A percentile compares a stretch with the other conserved stretches of the same genome.
Conservation (phyloP, 441 rosid species). For the Viola pubescens region DNA sequence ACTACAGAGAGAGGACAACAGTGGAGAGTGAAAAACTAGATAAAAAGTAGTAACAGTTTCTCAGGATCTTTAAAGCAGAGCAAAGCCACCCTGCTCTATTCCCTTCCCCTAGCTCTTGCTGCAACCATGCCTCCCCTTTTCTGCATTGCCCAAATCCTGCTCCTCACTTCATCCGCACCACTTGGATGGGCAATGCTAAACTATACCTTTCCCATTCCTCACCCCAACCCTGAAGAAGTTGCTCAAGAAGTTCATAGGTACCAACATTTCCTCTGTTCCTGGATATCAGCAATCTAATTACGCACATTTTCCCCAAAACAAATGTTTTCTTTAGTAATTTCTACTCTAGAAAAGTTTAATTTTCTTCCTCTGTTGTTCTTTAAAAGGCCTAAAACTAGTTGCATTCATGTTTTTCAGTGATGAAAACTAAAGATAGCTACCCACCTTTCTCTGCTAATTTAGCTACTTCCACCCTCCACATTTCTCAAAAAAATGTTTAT, state of each 20-base stretch:
- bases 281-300: slow-evolving; percentile 2
- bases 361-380: neutral
- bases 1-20: neutral
- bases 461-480: neutral
- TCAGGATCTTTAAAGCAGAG: neutral
- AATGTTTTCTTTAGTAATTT: neutral
- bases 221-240: slow-evolving; percentile 66
- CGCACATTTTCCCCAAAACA: neutral
- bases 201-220: slow-evolving; percentile 45
- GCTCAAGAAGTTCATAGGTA: slow-evolving; percentile 76
- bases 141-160: slow-evolving; percentile 52
- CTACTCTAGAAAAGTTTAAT: neutral
- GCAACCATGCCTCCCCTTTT: slow-evolving; percentile 33
- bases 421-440: too few species aligned
- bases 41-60: neutral
- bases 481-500: neutral
- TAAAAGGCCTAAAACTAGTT: too few species aligned
- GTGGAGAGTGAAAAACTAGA: neutral
- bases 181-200: slow-evolving; percentile 39
- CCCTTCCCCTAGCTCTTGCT: neutral
- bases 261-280: neutral
- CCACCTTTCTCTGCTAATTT: too few species aligned
- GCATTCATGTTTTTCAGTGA: too few species aligned
- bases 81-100: neutral
- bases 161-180: slow-evolving; percentile 32